phyloP scores from a whole-genome alignment of 164 flowering plant species.

The Brasenia schreberi region DNA sequence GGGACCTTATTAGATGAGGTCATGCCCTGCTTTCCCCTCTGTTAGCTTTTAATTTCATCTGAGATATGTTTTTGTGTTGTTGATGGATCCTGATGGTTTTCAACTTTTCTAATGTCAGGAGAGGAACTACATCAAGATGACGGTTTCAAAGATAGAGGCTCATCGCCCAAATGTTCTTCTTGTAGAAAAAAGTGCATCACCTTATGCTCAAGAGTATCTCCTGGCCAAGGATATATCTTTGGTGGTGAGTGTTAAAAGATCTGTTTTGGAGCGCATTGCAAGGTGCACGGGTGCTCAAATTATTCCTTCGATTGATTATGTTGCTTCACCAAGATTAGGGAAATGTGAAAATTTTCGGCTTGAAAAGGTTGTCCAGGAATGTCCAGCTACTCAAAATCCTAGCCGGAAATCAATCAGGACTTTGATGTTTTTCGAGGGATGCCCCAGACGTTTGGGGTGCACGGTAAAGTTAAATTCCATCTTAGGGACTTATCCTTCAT shows the following conservation, averaged over 20 bases:
- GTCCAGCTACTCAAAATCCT: slow-evolving; percentile 36
- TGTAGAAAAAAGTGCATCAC: slow-evolving; percentile 73
- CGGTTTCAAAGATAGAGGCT: slow-evolving; percentile 61
- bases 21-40: neutral
- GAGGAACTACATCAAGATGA: slow-evolving; percentile 77
- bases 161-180: slow-evolving; percentile 58
- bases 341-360: slow-evolving; percentile 53
- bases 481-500: neutral
- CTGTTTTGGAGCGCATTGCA: slow-evolving; percentile 68
- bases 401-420: slow-evolving; percentile 60
- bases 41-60: neutral
- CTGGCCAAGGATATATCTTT: slow-evolving; percentile 65
- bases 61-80: neutral
- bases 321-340: slow-evolving; percentile 48
- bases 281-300: slow-evolving; percentile 73
- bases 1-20: slow-evolving; percentile 73
- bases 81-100: neutral
- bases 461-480: slow-evolving; percentile 42
- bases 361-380: slow-evolving; percentile 46
- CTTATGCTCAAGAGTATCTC: slow-evolving; percentile 62
- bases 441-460: slow-evolving; percentile 95
- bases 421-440: slow-evolving; percentile 93
- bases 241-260: slow-evolving; percentile 58
- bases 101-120: slow-evolving; percentile 24
- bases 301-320: slow-evolving; percentile 62